Evolutionary conservation across 228 moss, liverwort and hornwort genomes (phyloP).

Genomic region (Sphagnum magellanicum): DNA sequence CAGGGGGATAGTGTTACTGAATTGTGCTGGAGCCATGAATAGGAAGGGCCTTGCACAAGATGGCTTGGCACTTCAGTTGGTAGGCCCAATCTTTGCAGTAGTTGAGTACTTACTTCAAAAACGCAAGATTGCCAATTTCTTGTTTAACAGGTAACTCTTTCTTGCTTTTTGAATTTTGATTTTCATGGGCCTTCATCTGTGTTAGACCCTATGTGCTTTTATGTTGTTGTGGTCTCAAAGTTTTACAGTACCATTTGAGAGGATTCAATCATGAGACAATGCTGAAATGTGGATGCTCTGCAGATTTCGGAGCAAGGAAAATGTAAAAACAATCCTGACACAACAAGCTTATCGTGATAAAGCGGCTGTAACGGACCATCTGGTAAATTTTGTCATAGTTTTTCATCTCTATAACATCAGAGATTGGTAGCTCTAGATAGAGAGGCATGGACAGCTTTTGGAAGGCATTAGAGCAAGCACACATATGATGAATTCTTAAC

Average conservation of each 20-base stretch:
- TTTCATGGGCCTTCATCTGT: too few species aligned
- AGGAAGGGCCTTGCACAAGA: constrained; percentile 94
- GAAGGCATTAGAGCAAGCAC: too few species aligned
- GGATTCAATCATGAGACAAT: too few species aligned
- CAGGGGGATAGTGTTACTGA: constrained; percentile 90
- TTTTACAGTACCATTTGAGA: too few species aligned
- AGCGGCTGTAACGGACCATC: constrained; percentile 80
- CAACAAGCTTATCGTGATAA: constrained; percentile 89
- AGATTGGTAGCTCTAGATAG: too few species aligned
- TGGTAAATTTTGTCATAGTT: constrained; percentile 29
- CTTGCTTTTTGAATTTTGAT: too few species aligned
- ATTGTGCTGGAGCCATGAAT: constrained; percentile 99
- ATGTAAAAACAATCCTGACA: constrained; percentile 84
- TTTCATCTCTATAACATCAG: too few species aligned
- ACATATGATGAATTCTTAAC: too few species aligned
- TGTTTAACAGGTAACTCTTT: constrained; percentile 68
- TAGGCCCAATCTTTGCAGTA: constrained; percentile 77
- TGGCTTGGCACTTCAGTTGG: constrained; percentile 73
- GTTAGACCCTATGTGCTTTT: too few species aligned
- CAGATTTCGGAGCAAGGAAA: constrained; percentile 92
- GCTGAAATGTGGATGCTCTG: neutral
- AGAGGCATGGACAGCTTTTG: too few species aligned
- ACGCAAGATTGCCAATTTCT: constrained; percentile 68
- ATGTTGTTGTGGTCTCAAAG: too few species aligned
- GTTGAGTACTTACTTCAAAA: constrained; percentile 82